Base-by-base conservation (phyloP, 202 grass and related monocot genomes). In the Panicum virgatum region DNA sequence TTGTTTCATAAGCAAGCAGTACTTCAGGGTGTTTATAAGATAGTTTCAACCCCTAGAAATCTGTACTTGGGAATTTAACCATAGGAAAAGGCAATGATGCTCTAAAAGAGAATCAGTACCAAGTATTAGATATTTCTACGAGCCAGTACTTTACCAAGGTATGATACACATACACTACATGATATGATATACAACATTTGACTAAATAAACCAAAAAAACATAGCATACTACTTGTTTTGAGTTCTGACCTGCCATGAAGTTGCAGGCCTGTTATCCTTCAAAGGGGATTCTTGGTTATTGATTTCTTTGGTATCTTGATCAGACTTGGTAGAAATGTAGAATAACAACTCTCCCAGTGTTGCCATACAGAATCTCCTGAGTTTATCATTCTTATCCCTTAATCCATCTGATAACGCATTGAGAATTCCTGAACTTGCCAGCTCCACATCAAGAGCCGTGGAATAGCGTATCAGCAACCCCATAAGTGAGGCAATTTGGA, bases 301-400 rank as follows among this genome's bases (percentile, higher is more conserved):
- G 62, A 68, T 81, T 77, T 98, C 90, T 86, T 89, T 88, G 64
- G 80, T 80, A 90, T 90, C 88, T 58, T 93, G 86, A 85, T 96
- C 96, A 85, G 80, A 82, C 77, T 98, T 89, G 77, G 96, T 98
- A 78, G 92, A 93, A 76, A 98, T 92, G 62, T 98, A 98, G 85
- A 98, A 98, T 68, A 98, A 78, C 70, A 98, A 82, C 69, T 98
- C 96, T 44, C 96, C 96, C 36, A 98, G 84, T 65, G 90, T 92
- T 92, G 92, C 96, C 96, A 98, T 98, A 83, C 87, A 98, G 66
- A 87, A 96, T 85, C 96, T 90, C 85, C 92, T 89, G 23, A 98
- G 82, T 75, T 95, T 95, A 86, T 98, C 96, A 61, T 93, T 75
- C 68, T 88, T 93, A 83, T 98, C 96, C 85, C 96, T 95, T 79